Conservation (phyloP, 805 yeast species). For the Nakazawaea holstii region DNA sequence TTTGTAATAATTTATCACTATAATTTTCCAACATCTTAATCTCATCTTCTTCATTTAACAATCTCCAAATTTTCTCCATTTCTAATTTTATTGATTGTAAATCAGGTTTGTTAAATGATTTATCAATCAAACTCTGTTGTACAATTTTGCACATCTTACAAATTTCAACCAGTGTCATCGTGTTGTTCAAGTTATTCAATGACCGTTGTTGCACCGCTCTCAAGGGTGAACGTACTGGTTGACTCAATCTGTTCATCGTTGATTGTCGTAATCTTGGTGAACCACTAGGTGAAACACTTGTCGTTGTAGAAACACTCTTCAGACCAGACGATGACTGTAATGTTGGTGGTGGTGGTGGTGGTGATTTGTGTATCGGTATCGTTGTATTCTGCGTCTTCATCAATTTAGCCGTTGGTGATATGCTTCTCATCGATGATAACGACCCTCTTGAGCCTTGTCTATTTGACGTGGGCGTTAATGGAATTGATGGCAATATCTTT, state of each 20-base stretch:
- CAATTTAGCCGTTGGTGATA: constrained; percentile 2
- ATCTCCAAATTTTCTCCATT: constrained; percentile 17
- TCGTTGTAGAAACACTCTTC: neutral
- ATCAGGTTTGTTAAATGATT: constrained; percentile 16
- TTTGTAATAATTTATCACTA: constrained; percentile 30
- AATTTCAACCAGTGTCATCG: constrained; percentile 11
- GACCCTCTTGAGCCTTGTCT: neutral
- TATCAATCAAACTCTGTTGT: constrained; percentile 14
- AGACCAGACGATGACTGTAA: too few species aligned
- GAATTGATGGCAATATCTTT: constrained; percentile 15
- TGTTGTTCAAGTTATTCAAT: constrained; percentile 3
- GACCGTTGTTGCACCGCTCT: neutral
- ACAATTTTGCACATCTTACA: constrained; percentile 11
- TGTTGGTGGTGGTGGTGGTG: neutral
- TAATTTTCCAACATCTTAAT: constrained; percentile 28
- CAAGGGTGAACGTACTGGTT: neutral
- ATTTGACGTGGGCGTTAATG: constrained; percentile 7
- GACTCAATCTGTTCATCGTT: constrained; percentile 4
- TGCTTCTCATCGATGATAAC: constrained; percentile 16
- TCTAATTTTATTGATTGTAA: constrained; percentile 17
- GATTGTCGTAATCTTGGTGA: neutral
- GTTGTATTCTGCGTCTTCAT: neutral
- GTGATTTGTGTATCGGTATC: neutral
- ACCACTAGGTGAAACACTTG: neutral
- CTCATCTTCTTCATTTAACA: constrained; percentile 20